Evolutionary conservation across 2,329 filamentous ascomycete genomes (phyloP).

Genomic region (Eutypa lata): DNA sequence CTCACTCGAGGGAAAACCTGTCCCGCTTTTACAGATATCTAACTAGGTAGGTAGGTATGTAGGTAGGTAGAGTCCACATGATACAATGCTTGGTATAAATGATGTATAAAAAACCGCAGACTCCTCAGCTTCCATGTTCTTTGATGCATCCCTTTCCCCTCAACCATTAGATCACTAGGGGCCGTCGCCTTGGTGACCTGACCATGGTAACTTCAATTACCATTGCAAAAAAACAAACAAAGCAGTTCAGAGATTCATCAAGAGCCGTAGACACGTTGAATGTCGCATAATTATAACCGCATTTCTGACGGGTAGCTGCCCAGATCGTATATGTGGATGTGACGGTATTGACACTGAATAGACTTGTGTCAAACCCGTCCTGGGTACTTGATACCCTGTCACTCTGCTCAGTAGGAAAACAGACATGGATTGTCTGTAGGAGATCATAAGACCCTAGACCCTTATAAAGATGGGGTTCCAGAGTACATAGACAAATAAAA

Average conservation of each 20-base stretch:
- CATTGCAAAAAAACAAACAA: too few relatives aligned
- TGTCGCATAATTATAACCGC: neutral
- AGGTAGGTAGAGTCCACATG: neutral
- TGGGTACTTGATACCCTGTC: neutral
- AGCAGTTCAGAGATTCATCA: neutral
- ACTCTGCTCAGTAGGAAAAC: neutral
- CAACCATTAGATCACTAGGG: conserved; percentile 19
- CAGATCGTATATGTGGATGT: neutral
- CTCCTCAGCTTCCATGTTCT: conserved; percentile 11
- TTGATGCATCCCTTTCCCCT: conserved; percentile 9
- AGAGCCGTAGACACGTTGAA: too few relatives aligned
- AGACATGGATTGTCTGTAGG: neutral
- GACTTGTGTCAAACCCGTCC: neutral
- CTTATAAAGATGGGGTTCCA: neutral
- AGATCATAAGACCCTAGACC: neutral
- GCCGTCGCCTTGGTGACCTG: conserved; percentile 1
- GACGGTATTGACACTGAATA: neutral
- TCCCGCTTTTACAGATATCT: neutral
- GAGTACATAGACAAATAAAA: neutral
- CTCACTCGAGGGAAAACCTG: neutral
- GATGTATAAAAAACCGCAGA: conserved; percentile 25
- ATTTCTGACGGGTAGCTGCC: neutral
- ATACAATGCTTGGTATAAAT: conserved; percentile 20
- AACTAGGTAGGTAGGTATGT: too few relatives aligned
- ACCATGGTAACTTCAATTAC: too few relatives aligned